A percentile compares a stretch with the other conserved stretches of the same genome.
Evolutionary conservation across 768 basidiomycete genomes (phyloP).

Genomic region (Naganishia onofrii): DNA sequence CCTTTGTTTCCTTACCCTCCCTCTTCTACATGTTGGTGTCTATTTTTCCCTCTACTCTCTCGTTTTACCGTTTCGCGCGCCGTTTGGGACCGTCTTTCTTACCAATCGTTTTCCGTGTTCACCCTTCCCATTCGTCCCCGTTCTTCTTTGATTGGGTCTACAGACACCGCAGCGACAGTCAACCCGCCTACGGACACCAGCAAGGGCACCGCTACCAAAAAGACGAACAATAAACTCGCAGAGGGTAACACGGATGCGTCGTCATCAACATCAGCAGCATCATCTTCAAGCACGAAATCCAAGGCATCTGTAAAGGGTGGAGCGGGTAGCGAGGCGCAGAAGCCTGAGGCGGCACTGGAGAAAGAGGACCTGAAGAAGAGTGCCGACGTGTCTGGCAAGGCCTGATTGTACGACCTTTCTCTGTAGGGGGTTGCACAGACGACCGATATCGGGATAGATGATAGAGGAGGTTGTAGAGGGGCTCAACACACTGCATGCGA

Average conservation of each 20-base stretch:
- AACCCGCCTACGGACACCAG: neutral
- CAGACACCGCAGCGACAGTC: neutral
- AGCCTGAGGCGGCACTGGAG: neutral
- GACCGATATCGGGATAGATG: too few relatives aligned
- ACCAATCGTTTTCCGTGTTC: constrained; percentile 1
- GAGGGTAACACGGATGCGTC: neutral
- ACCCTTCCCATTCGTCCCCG: neutral
- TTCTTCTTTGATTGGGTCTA: neutral
- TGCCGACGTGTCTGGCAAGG: neutral
- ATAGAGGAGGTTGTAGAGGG: too few relatives aligned
- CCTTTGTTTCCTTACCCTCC: constrained; percentile 5
- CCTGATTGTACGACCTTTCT: neutral
- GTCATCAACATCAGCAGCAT: too few relatives aligned
- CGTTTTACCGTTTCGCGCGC: neutral
- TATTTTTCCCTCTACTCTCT: neutral
- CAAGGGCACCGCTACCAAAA: neutral
- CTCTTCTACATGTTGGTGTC: constrained; percentile 20
- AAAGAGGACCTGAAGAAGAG: neutral
- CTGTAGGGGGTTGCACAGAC: too few relatives aligned
- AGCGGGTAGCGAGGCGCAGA: neutral
- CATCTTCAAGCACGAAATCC: neutral
- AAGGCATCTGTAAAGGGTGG: neutral
- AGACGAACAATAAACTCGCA: neutral
- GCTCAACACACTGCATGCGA: too few relatives aligned
- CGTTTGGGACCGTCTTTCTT: constrained; percentile 5